A percentile compares a stretch with the other conserved stretches of the same genome.
Conservation (phyloP, 441 rosid species). For the Francoa sonchifolia region DNA sequence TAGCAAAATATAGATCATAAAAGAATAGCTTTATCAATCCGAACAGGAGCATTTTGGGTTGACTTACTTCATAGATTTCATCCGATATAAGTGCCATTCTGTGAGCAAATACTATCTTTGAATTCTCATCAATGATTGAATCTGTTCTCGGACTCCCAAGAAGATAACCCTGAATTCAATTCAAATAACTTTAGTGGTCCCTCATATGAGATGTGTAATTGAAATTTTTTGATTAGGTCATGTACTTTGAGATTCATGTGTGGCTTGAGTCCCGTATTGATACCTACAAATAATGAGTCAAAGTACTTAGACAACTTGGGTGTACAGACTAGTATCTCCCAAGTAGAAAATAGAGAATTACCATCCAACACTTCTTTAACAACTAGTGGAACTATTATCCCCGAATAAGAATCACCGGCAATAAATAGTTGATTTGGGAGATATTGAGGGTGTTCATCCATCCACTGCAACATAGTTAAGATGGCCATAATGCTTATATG, state of each 20-base stretch:
- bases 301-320: too few species aligned
- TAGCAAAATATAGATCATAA: slow-evolving; percentile 2
- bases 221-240: too few species aligned
- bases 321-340: too few species aligned
- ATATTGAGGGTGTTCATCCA: slow-evolving; percentile 13
- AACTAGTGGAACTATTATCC: slow-evolving; percentile 14
- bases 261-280: slow-evolving; percentile 3
- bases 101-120: slow-evolving; percentile 17
- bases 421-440: slow-evolving; percentile 11
- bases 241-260: slow-evolving; percentile 16
- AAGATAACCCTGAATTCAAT: slow-evolving; percentile 13
- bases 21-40: neutral
- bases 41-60: neutral
- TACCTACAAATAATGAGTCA: neutral
- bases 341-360: too few species aligned
- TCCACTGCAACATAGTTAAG: slow-evolving; percentile 13
- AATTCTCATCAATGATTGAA: slow-evolving; percentile 11
- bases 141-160: slow-evolving; percentile 18
- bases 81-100: slow-evolving; percentile 19
- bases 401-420: slow-evolving; percentile 21
- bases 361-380: slow-evolving; percentile 11
- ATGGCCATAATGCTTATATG: too few species aligned
- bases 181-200: neutral
- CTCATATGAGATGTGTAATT: too few species aligned
- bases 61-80: slow-evolving; percentile 17